Base-by-base conservation (phyloP, 139 green algal genomes). In the Bryopsis sp. region DNA sequence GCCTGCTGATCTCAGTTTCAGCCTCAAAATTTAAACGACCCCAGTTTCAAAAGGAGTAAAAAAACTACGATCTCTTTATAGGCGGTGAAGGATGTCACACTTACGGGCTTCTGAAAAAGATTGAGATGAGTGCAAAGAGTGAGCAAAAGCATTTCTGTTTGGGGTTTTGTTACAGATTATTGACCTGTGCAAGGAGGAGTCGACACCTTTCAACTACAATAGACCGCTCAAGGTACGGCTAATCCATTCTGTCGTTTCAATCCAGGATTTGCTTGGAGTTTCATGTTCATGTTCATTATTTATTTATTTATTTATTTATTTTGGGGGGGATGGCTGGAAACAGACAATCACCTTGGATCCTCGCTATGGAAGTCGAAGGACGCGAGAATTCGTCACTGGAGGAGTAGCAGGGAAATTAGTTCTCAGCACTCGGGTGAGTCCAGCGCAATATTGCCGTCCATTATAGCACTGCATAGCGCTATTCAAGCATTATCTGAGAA, bases 341-440 rank as follows among this genome's bases (percentile, higher is more conserved):
- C 65, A 91, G 81, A 75, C 79, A 0, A 69, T 97, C 28, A 85
- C 91, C 1, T 54, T 97, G 24, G 92, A 97, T 50, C 92, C 92
- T 0, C 74, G 79, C 1, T 96, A 90, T 66, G 67, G 67, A 11
- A 68, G 68, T 0, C 74, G 83, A 47, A 88, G 86, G 68, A 92
- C 79, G 1, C 76, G 81, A 5, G 86, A 97, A 72, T 78, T 97
- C 48, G 85, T 91, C 7, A 79, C 76, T 1, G 92, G 88, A 5
- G 88, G 82, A 31, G 57, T 71, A 2, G 60, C 66, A 1, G 91
- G 91, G 2, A 71, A 83, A 36, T 76, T 97, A 2, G 54, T 84
- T 3, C 74, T 97, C 34, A 88, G 74, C 69, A 83, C 82, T 33
- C 81, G 84, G 76, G 86, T 84, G 68, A 0, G 84, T n/a, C 8